These are phyloP conservation scores for Musa balbisiana DNA, from an alignment of 202 grass and related monocot species.

Conservation along the genomic window DNA sequence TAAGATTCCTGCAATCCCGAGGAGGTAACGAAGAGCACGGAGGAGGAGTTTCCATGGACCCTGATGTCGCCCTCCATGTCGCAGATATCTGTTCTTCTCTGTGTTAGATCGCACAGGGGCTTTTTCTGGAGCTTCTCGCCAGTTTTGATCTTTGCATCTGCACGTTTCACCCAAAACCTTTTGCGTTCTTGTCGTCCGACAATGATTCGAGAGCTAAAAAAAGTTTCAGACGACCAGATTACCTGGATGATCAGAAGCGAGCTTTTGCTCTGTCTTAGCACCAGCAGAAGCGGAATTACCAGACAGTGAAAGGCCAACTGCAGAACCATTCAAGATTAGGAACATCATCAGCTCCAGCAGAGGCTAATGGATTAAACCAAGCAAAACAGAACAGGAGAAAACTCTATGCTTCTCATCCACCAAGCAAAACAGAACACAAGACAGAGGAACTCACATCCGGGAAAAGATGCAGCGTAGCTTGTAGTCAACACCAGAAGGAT, in stretches of 20 bases:
- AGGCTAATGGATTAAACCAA: too few relatives aligned
- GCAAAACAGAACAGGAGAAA: too few relatives aligned
- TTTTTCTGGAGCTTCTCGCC: conserved; percentile 21
- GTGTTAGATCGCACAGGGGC: conserved; percentile 54
- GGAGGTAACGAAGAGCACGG: conserved; percentile 38
- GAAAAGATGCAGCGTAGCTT: neutral
- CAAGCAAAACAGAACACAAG: neutral
- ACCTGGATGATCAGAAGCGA: neutral
- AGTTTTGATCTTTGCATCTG: neutral
- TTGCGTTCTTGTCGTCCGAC: neutral
- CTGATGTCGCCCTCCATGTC: conserved; percentile 54
- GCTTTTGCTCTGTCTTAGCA: neutral
- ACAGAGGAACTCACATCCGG: neutral
- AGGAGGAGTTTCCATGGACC: conserved; percentile 36
- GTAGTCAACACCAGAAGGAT: neutral
- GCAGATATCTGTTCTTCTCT: conserved; percentile 49
- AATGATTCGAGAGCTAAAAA: neutral
- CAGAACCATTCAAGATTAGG: neutral
- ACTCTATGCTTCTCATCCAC: too few relatives aligned
- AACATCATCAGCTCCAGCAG: neutral
- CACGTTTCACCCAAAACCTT: neutral
- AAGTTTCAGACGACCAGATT: neutral
- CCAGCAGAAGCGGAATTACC: neutral
- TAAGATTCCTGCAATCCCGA: conserved; percentile 17
- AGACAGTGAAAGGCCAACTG: neutral